These are phyloP conservation scores for Spongospora subterranea DNA, from an alignment of 208 protist species.

Conservation along the genomic window DNA sequence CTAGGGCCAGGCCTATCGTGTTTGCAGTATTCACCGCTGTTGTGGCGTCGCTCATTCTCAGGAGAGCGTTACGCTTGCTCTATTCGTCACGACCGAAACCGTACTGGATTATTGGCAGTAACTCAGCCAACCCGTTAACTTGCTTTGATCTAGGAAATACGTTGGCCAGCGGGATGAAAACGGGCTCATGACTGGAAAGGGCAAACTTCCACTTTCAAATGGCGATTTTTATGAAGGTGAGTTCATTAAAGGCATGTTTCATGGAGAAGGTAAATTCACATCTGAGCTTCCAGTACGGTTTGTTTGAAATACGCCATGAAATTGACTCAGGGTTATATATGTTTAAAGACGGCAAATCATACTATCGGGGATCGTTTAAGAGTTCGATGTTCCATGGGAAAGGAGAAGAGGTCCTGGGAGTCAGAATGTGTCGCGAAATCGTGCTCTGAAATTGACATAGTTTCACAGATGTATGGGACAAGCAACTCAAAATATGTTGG, in stretches of 20 bases:
- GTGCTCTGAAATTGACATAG: background rate
- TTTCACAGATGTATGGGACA: background rate
- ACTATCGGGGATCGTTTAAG: background rate
- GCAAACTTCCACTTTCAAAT: background rate
- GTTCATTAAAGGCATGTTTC: background rate
- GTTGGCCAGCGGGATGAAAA: too few relatives aligned
- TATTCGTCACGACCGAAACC: too few relatives aligned
- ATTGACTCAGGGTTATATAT: background rate
- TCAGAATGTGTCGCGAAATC: background rate
- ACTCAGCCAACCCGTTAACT: too few relatives aligned
- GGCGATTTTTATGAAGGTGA: background rate
- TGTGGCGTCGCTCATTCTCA: too few relatives aligned
- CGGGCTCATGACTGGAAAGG: too few relatives aligned
- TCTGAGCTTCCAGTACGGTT: background rate
- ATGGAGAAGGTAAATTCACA: background rate
- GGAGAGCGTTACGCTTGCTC: too few relatives aligned
- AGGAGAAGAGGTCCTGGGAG: background rate
- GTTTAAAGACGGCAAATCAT: background rate
- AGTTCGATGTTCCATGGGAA: background rate
- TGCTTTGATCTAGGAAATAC: too few relatives aligned
- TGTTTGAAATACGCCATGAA: background rate
- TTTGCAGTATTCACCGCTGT: too few relatives aligned
- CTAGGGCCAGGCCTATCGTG: too few relatives aligned
- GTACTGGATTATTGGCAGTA: too few relatives aligned
- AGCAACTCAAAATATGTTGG: background rate